Conservation (phyloP, 768 basidiomycete species). For the Candolleomyces efflorescens region DNA sequence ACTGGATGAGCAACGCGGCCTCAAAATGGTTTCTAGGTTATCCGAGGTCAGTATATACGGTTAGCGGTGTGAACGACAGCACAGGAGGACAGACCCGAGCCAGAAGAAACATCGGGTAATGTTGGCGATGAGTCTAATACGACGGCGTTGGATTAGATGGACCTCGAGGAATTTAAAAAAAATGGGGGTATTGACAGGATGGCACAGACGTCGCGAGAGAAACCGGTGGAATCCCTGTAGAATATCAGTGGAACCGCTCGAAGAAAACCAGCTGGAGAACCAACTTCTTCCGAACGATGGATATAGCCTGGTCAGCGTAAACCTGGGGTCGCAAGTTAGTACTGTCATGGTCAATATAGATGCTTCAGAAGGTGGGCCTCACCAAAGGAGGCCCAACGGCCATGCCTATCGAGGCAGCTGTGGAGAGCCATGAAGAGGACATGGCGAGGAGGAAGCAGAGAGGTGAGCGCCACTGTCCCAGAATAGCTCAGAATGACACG, state of each 20-base stretch:
- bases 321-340: constrained; percentile 37
- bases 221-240: constrained; percentile 75
- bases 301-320: constrained; percentile 77
- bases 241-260: background rate
- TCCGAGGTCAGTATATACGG: background rate
- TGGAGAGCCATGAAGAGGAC: constrained; percentile 62
- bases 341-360: constrained; percentile 6
- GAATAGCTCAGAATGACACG: too few species aligned
- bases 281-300: constrained; percentile 76
- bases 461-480: background rate
- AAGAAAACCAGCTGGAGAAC: constrained; percentile 14
- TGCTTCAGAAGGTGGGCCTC: constrained; percentile 6
- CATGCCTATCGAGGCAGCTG: constrained; percentile 71
- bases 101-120: constrained; percentile 90
- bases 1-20: constrained; percentile 72
- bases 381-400: constrained; percentile 77
- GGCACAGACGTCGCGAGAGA: constrained; percentile 83
- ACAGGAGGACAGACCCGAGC: constrained; percentile 49
- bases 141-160: constrained; percentile 1
- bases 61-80: background rate
- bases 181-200: constrained; percentile 52
- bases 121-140: constrained; percentile 67
- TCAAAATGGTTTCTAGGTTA: constrained; percentile 59
- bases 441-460: constrained; percentile 18
- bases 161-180: background rate